Evolutionary conservation across 306 rosid species (phyloP), one percentile per base, ranked within the genome.

Genomic region (Fragaria vesca): DNA sequence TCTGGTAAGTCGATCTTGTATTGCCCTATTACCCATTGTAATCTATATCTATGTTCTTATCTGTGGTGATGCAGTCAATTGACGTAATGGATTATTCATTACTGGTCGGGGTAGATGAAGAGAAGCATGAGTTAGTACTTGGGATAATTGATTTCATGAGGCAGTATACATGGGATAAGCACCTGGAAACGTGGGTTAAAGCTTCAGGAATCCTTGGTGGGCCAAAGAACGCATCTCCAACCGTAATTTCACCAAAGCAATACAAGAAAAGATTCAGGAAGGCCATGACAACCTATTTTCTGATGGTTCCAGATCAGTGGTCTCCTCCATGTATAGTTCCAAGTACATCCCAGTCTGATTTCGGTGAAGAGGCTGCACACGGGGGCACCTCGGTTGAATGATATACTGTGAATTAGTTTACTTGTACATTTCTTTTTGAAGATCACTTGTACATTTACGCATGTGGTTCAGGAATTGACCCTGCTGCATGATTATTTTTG

Each of bases 101-200:
- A 69, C 91, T 96, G 77, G 97, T 93, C 65, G 99, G 99, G 67
- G 83, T 96, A 86, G 99, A 96, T 78, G 91, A 96, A 87, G 97
- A 90, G 82, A 96, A 86, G 82, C 93, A 93, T 57, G 94, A 96
- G 76, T 81, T 96, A 84, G 94, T 96, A 80, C 87, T 96, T 75
- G 99, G 98, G 84, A 91, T 96, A 82, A 96, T 96, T 76, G 99
- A 96, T 80, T 96, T 90, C 85, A 85, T 96, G 99, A 93, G 99
- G 72, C 99, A 95, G 73, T 94, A 94, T 84, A 95, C 99, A 16
- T 95, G 99, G 99, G 99, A 96, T 88, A 96, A 96, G 83, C 99
- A 96, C 85, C 96, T 96, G 66, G 99, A 96, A 85, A 90, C 98
- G 32, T 96, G 99, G 99, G 98, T 91, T 69, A 96, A 96, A 81